These are phyloP conservation scores for Aristolochia californica DNA, from an alignment of 164 flowering plant species.

Conservation along the genomic window DNA sequence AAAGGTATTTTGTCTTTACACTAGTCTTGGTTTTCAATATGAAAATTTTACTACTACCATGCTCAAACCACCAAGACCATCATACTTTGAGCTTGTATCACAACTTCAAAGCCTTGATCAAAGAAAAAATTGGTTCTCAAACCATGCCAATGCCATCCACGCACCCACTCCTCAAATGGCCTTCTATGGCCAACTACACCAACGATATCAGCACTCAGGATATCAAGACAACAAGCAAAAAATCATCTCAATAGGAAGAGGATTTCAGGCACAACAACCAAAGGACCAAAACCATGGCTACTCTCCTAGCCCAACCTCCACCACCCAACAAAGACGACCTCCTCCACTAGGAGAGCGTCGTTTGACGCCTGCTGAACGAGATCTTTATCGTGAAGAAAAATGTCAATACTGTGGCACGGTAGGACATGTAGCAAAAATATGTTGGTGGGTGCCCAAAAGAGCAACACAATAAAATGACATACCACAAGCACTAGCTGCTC, in stretches of 20 bases:
- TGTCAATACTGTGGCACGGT: not conserved
- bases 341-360: no score
- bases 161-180: not conserved
- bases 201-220: not conserved
- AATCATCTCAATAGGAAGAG: not conserved
- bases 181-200: not conserved
- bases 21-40: not conserved
- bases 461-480: not conserved
- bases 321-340: no score
- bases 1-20: not conserved
- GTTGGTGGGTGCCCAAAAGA: not conserved
- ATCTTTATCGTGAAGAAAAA: not conserved
- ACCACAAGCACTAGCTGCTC: not conserved
- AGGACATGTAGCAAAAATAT: not conserved
- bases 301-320: no score
- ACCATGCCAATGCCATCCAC: no score
- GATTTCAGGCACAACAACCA: not conserved
- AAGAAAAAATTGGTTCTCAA: not conserved
- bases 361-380: no score
- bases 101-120: not conserved
- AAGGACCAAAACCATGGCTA: not conserved
- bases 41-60: not conserved
- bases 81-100: not conserved
- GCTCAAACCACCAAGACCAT: slow-evolving; percentile 1
- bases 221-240: not conserved